Evolutionary conservation across 2,329 filamentous ascomycete genomes (phyloP).

Genomic region (Emergomyces orientalis): DNA sequence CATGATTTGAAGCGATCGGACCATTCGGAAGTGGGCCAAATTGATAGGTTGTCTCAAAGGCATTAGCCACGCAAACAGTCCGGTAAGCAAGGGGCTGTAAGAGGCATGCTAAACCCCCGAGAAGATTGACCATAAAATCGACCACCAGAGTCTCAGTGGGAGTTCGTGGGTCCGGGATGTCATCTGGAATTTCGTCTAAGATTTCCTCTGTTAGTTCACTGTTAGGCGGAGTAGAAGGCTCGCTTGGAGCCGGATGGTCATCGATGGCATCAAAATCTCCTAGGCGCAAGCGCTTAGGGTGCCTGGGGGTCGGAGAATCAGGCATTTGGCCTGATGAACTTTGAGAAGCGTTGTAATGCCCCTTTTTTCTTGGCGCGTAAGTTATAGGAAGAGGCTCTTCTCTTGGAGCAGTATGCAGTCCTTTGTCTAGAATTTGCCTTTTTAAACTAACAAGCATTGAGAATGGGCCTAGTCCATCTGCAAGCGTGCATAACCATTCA

Average conservation of each 20-base stretch:
- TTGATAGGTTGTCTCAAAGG: constrained; percentile 14
- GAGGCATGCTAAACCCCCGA: constrained; percentile 13
- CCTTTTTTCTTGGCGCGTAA: constrained; percentile 6
- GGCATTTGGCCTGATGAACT: neutral
- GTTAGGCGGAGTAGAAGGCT: neutral
- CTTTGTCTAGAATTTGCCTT: constrained; percentile 7
- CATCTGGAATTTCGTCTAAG: neutral
- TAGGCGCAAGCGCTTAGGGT: neutral
- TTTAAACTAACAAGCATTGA: constrained; percentile 10
- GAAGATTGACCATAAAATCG: constrained; percentile 14
- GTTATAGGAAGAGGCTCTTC: neutral
- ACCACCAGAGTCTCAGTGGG: constrained; percentile 15
- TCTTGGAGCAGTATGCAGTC: neutral
- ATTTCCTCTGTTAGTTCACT: neutral
- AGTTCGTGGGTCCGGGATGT: constrained; percentile 11
- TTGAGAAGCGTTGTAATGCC: neutral
- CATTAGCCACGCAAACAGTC: constrained; percentile 13
- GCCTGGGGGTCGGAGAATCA: neutral
- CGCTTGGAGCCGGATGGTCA: neutral
- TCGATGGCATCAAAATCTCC: neutral
- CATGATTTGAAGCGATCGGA: neutral
- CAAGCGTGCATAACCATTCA: constrained; percentile 8
- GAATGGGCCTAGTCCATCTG: constrained; percentile 12
- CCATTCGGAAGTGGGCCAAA: constrained; percentile 11
- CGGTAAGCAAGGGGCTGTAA: constrained; percentile 9